Evolutionary conservation across 2,329 filamentous ascomycete species (phyloP).

Genomic region (Pseudofabraea citricarpa): DNA sequence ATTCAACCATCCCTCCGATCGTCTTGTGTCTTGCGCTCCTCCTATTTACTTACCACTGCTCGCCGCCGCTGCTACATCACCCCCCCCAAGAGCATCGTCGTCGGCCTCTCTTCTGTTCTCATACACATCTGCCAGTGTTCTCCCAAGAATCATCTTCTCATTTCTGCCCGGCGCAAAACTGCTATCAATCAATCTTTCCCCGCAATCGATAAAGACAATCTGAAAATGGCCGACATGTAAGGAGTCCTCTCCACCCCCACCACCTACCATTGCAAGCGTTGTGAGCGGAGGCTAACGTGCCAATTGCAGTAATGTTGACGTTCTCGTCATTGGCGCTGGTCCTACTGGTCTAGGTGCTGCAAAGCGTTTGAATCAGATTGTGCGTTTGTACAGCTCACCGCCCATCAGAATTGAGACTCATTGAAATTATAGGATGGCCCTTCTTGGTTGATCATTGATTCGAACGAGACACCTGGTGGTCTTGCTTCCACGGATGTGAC

Average conservation of each 20-base stretch:
- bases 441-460: slow-evolving; percentile 95
- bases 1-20: too few relatives aligned
- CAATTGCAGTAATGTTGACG: slow-evolving; percentile 69
- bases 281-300: slow-evolving; percentile 2
- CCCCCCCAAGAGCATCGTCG: too few relatives aligned
- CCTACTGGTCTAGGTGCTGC: slow-evolving; percentile 96
- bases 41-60: too few relatives aligned
- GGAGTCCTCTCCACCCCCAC: slow-evolving; percentile 4
- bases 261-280: not conserved
- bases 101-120: too few relatives aligned
- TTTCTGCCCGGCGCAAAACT: too few relatives aligned
- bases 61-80: too few relatives aligned
- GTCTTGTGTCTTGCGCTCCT: too few relatives aligned
- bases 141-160: too few relatives aligned
- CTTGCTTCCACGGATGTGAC: slow-evolving; percentile 94
- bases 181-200: too few relatives aligned
- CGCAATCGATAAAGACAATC: too few relatives aligned
- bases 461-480: slow-evolving; percentile 87
- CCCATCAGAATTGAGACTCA: slow-evolving; percentile 10
- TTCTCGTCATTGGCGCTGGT: slow-evolving; percentile 96
- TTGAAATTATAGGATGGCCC: slow-evolving; percentile 63
- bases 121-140: too few relatives aligned
- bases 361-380: slow-evolving; percentile 95
- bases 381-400: slow-evolving; percentile 33
- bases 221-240: slow-evolving; percentile 16